Evolutionary conservation across 2,329 filamentous ascomycete genomes (phyloP), one percentile per base, ranked within the genome.

Genomic region (Talaromyces piceae): DNA sequence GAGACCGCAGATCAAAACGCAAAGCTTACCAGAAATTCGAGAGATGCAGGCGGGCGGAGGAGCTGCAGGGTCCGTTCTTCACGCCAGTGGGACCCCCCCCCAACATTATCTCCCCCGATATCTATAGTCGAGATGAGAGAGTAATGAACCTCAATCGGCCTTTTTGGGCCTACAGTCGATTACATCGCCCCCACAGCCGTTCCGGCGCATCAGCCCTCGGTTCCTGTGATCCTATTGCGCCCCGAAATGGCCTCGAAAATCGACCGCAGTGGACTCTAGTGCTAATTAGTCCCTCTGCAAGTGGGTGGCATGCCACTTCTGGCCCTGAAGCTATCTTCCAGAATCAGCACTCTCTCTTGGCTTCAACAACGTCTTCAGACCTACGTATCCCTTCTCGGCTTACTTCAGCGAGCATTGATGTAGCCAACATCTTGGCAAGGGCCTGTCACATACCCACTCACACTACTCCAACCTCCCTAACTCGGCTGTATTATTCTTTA

Each of bases 131-230:
- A 37, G 7, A 37, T 37, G 33, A 37, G n/a, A n/a, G n/a, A n/a
- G n/a, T n/a, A 37, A 37, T 18, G 33, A 37, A 37, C 33, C 33
- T 37, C 33, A 18, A 37, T 37, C 33, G 33, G n/a, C 33, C 16
- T 18, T 0, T 37, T 20, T 43, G 39, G 39, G n/a, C 39, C 39
- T 43, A 22, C 39, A 43, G 23, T 16, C 33, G 55, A 56, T 23
- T 62, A 60, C 39, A 56, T 60, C 49, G 55, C 59, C 49, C 47
- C 47, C 39, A 31, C 51, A 22, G 50, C 56, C 18, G 57, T 54
- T 12, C 57, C 53, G 46, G 45, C 58, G 41, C 64, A 67, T 55
- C 69, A 73, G 18, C 67, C 69, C 45, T 43, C 39, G 39, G 39
- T 43, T 22, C 39, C 39, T 22, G 39, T 25, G 22, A 37, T 18